Percentiles rank a stretch among this genome's conserved stretches.
These are phyloP conservation scores for Remersonia thermophila DNA, from an alignment of 2,329 filamentous ascomycete species.

Conservation along the genomic window DNA sequence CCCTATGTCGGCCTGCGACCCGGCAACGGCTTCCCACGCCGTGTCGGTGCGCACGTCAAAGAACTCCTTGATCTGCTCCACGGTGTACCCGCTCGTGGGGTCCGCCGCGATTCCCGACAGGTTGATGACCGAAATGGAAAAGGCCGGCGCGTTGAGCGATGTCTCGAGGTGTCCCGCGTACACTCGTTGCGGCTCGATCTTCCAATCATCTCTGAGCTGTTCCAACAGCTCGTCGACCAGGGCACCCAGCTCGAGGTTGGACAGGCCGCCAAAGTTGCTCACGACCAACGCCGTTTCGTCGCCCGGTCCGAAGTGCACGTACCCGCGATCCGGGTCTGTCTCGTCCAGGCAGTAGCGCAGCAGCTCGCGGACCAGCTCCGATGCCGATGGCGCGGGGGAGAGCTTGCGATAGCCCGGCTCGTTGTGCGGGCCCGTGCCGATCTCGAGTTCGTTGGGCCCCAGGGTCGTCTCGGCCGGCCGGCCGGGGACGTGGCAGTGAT, in stretches of 20 bases:
- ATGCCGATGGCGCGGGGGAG: slow-evolving; percentile 36
- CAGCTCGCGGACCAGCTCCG: slow-evolving; percentile 43
- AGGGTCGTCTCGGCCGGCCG: slow-evolving; percentile 37
- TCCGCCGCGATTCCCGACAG: slow-evolving; percentile 31
- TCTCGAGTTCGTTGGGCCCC: slow-evolving; percentile 39
- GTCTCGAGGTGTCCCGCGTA: slow-evolving; percentile 56
- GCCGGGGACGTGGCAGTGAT: slow-evolving; percentile 48
- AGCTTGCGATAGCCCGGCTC: slow-evolving; percentile 50
- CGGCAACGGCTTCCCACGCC: slow-evolving; percentile 39
- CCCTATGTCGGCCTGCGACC: slow-evolving; percentile 29
- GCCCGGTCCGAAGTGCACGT: slow-evolving; percentile 32
- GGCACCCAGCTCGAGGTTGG: slow-evolving; percentile 43
- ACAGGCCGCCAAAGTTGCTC: slow-evolving; percentile 49
- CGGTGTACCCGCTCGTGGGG: slow-evolving; percentile 31
- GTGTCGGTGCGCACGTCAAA: slow-evolving; percentile 53
- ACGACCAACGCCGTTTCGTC: slow-evolving; percentile 42
- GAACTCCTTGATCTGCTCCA: slow-evolving; percentile 45
- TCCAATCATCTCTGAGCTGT: slow-evolving; percentile 36
- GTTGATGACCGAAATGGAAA: slow-evolving; percentile 56
- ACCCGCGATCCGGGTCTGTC: slow-evolving; percentile 36
- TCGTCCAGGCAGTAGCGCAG: slow-evolving; percentile 48
- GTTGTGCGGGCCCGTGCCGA: slow-evolving; percentile 57
- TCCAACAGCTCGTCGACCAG: slow-evolving; percentile 40
- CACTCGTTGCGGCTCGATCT: slow-evolving; percentile 40
- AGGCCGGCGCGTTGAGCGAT: slow-evolving; percentile 58